Evolutionary conservation across 169 alveolate genomes (phyloP).

Genomic region (Cryptosporidium viatorum): DNA sequence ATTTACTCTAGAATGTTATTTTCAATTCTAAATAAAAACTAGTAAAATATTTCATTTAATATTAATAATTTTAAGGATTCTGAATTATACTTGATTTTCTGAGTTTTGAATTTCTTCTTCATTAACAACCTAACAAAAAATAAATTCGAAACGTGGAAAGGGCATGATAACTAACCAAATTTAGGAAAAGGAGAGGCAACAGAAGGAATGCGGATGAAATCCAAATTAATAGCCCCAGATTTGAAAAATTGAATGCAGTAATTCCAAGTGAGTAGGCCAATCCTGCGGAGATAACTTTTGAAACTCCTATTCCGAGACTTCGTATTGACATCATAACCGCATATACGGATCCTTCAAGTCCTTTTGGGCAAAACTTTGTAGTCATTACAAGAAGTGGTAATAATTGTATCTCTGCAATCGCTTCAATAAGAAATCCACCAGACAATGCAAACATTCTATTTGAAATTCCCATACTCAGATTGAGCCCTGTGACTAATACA

Average conservation of each 20-base stretch:
- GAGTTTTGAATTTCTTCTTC: slow-evolving; percentile 53
- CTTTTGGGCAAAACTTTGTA: slow-evolving; percentile 94
- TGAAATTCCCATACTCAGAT: slow-evolving; percentile 88
- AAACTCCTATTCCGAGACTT: slow-evolving; percentile 91
- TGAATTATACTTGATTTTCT: slow-evolving; percentile 25
- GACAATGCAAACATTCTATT: slow-evolving; percentile 90
- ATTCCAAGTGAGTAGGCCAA: slow-evolving; percentile 89
- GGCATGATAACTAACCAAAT: slow-evolving; percentile 34
- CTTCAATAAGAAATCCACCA: slow-evolving; percentile 92
- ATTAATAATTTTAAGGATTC: background rate
- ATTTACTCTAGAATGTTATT: slow-evolving; percentile 3
- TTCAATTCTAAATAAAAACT: slow-evolving; percentile 18
- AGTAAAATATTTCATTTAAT: background rate
- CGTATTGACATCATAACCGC: slow-evolving; percentile 94
- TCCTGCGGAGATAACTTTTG: slow-evolving; percentile 91
- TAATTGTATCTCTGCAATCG: slow-evolving; percentile 90
- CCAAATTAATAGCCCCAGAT: slow-evolving; percentile 88
- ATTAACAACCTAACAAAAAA: slow-evolving; percentile 44
- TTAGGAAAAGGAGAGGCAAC: slow-evolving; percentile 83
- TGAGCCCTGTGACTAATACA: slow-evolving; percentile 88
- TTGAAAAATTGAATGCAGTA: slow-evolving; percentile 89
- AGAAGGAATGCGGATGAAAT: slow-evolving; percentile 86
- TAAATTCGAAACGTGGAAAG: background rate
- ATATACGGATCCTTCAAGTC: slow-evolving; percentile 96
- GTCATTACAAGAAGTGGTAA: slow-evolving; percentile 95